Conservation (phyloP, 139 green algal genomes). For the Micromonas commoda region DNA sequence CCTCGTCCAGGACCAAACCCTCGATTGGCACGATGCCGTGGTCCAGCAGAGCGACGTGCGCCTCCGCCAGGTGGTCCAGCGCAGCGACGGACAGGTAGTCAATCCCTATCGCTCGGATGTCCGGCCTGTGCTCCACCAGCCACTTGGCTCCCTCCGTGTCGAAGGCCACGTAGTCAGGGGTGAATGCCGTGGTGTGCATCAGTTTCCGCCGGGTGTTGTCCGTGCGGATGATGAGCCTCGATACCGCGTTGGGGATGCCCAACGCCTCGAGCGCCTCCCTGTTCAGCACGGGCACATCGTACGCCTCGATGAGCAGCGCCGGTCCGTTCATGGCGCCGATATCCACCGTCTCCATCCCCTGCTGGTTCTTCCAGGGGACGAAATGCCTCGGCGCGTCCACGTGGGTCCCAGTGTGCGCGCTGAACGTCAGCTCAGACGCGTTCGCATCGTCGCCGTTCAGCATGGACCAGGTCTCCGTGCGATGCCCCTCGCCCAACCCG, state of each 20-base stretch:
- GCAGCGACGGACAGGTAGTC: background rate
- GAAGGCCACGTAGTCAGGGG: background rate
- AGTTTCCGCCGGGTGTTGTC: background rate
- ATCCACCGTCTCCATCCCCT: background rate
- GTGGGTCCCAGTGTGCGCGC: background rate
- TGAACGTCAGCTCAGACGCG: background rate
- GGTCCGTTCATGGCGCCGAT: background rate
- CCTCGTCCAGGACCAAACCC: background rate
- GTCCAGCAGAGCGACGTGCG: background rate
- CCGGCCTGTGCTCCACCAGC: background rate
- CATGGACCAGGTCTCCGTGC: background rate
- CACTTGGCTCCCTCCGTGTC: background rate
- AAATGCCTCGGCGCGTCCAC: background rate
- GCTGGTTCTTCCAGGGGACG: background rate
- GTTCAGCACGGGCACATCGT: background rate
- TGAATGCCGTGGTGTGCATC: background rate
- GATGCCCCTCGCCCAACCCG: background rate
- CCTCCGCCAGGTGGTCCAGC: background rate
- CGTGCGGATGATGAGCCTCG: background rate
- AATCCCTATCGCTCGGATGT: background rate
- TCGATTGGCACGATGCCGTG: background rate
- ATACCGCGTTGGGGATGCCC: background rate
- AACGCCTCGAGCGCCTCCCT: background rate
- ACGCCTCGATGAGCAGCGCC: background rate
- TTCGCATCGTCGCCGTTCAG: background rate